These are phyloP conservation scores for Hanseniaspora mollemarum DNA, from an alignment of 805 yeast species.

Conservation along the genomic window DNA sequence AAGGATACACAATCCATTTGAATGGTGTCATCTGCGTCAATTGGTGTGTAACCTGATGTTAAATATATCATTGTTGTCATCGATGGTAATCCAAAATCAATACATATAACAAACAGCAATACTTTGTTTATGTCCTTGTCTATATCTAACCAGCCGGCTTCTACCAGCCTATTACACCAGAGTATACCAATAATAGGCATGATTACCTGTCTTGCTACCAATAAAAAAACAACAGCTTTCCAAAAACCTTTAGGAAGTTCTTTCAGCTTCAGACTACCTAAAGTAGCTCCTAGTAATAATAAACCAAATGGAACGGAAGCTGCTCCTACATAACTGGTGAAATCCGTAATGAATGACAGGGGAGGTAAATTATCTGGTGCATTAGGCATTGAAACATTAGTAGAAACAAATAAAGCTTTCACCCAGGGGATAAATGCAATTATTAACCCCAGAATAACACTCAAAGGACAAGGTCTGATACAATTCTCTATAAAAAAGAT, in stretches of 20 bases:
- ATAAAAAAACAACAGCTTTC: conserved; percentile 50
- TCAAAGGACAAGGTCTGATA: conserved; percentile 58
- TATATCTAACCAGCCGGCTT: conserved; percentile 54
- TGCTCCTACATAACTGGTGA: conserved; percentile 63
- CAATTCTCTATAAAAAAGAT: conserved; percentile 41
- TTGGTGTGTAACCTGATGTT: conserved; percentile 79
- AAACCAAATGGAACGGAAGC: conserved; percentile 89
- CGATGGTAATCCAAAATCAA: conserved; percentile 73
- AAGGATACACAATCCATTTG: conserved; percentile 81
- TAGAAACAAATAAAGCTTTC: conserved; percentile 54
- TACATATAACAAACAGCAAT: conserved; percentile 60
- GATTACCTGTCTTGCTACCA: conserved; percentile 49
- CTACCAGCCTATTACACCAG: conserved; percentile 49
- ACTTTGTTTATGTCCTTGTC: conserved; percentile 34
- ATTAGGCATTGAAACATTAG: conserved; percentile 39
- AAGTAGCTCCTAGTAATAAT: conserved; percentile 74
- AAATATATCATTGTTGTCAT: conserved; percentile 82
- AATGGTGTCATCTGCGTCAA: conserved; percentile 33
- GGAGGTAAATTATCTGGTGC: conserved; percentile 90
- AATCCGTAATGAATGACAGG: conserved; percentile 74
- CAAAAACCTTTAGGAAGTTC: conserved; percentile 56
- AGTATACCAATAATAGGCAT: conserved; percentile 73
- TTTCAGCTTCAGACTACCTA: conserved; percentile 58
- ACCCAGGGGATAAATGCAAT: conserved; percentile 83
- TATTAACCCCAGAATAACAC: conserved; percentile 52